Evolutionary conservation across 768 basidiomycete species (phyloP), one percentile per base, ranked within the genome.

Genomic region (Tulasnella sp.): DNA sequence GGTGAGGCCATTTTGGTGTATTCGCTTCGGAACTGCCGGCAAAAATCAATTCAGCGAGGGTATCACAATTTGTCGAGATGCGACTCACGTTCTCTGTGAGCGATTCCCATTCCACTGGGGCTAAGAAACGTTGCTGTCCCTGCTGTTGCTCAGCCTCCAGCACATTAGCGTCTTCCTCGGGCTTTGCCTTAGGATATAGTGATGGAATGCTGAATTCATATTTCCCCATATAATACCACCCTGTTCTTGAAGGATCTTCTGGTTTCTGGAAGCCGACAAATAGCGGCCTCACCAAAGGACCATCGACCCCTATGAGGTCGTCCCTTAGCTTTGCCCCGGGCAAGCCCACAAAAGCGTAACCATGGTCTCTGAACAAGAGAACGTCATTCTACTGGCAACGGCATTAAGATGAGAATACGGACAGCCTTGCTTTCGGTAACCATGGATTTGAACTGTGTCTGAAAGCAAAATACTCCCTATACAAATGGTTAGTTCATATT

Each of bases 401-500:
- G n/a, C 3, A 64, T 64, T 28, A 64, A n/a, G n/a, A n/a, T 24
- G 12, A 64, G 24, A 64, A 28, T 24, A 64, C 60, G n/a, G 24
- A 64, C 60, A 64, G n/a, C 24, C 60, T 64, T 64, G 60, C 24
- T 31, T 64, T 64, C 20, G 60, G 60, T 28, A 64, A 31, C 60
- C 60, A 64, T 64, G 60, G 60, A 24, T 64, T 64, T 31, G 60
- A 64, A 31, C 60, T 64, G 60, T 64, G 60, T 64, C 24, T 64
- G 60, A 64, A 64, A 24, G 60, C 60, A 14, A 64, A 64, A 28
- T 64, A 64, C 60, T 64, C 60, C n/a, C 60, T 64, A 24, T 50
- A 31, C 1, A 31, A 16, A 64, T 31, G 24, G 12, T 64, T 12
- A 64, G 60, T 12, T 24, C n/a, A 9, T 31, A 3, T 12, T 7